Percentiles rank a stretch among this genome's conserved stretches.
Evolutionary conservation across 306 rosid genomes (phyloP).

Genomic region (Quercus engelmannii): DNA sequence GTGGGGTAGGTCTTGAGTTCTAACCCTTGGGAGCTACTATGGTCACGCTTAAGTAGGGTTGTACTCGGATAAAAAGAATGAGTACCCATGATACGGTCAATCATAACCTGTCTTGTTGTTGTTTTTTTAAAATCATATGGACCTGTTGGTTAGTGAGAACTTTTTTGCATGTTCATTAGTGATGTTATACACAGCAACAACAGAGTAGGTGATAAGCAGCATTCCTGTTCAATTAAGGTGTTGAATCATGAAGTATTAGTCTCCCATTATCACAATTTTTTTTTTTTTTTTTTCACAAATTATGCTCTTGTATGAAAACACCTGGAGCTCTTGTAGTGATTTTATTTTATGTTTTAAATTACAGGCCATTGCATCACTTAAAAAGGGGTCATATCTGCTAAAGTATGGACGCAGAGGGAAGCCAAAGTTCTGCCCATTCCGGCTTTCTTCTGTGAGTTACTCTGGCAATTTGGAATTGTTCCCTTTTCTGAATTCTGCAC

Average conservation of each 20-base stretch:
- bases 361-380: conserved; percentile 82
- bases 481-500: conserved; percentile 2
- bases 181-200: not conserved
- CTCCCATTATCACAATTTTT: conserved; percentile 2
- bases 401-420: conserved; percentile 95
- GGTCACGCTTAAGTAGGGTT: too few relatives aligned
- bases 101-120: not conserved
- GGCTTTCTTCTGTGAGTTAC: conserved; percentile 83
- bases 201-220: not conserved
- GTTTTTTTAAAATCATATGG: not conserved
- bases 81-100: not conserved
- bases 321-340: not conserved
- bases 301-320: not conserved
- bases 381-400: conserved; percentile 86
- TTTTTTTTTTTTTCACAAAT: conserved; percentile 18
- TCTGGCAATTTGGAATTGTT: conserved; percentile 8
- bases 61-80: not conserved
- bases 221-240: not conserved
- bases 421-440: conserved; percentile 95
- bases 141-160: not conserved
- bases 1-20: too few relatives aligned
- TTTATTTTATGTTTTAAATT: conserved; percentile 19
- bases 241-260: conserved; percentile 17
- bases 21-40: too few relatives aligned
- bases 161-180: not conserved